Evolutionary conservation across 2,329 filamentous ascomycete genomes (phyloP).

Genomic region (Colletotrichum salicis): DNA sequence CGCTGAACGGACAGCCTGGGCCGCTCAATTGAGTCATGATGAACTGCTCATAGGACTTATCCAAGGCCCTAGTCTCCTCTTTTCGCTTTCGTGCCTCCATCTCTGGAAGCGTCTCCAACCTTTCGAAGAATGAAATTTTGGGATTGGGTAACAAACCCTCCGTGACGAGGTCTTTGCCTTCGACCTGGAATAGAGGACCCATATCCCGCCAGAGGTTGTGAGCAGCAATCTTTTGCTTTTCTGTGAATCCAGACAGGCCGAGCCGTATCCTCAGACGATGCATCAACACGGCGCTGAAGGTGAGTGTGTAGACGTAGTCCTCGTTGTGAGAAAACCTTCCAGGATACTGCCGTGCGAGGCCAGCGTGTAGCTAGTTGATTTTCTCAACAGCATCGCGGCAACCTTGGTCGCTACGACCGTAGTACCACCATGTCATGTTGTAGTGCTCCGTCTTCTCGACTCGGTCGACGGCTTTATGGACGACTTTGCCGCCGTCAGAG

Average conservation of each 20-base stretch:
- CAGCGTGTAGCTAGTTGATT: slow-evolving; percentile 11
- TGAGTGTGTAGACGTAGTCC: slow-evolving; percentile 11
- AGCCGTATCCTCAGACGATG: background rate
- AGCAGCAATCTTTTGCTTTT: background rate
- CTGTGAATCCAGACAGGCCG: background rate
- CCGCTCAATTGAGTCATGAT: slow-evolving; percentile 1
- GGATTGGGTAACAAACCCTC: background rate
- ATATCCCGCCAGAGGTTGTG: slow-evolving; percentile 12
- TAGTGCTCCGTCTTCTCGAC: slow-evolving; percentile 11
- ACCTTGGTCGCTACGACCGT: slow-evolving; percentile 10
- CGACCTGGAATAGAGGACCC: slow-evolving; percentile 1
- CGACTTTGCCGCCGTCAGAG: slow-evolving; percentile 9
- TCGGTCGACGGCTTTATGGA: background rate
- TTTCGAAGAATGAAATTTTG: background rate
- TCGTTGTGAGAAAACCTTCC: slow-evolving; percentile 6
- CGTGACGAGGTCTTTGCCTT: background rate
- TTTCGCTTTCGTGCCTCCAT: background rate
- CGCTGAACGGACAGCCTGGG: background rate
- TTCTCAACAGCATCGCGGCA: background rate
- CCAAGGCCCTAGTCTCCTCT: background rate
- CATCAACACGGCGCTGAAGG: slow-evolving; percentile 7
- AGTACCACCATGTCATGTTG: slow-evolving; percentile 14
- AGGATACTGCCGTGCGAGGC: background rate
- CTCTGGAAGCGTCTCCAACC: background rate
- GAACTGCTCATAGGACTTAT: slow-evolving; percentile 6